Percentiles rank a stretch among this genome's conserved stretches.
Conservation (phyloP, 768 basidiomycete species). For the Xanthoconium purpureum region DNA sequence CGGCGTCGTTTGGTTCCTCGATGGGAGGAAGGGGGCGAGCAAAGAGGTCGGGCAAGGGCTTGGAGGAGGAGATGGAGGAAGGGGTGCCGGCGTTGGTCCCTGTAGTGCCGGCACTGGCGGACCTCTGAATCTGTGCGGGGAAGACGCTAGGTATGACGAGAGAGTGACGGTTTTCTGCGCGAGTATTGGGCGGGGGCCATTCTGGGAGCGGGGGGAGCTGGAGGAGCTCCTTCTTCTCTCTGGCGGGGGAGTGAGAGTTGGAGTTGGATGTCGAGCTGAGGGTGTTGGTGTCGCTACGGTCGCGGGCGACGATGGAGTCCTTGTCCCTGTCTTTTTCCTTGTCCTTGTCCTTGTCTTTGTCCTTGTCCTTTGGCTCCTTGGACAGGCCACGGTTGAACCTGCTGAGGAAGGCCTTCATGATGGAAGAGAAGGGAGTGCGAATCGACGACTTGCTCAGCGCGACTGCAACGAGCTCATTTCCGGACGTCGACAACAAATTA, state of each 20-base stretch:
- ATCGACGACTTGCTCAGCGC: slow-evolving; percentile 9
- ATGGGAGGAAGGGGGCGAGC: slow-evolving; percentile 47
- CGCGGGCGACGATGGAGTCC: slow-evolving; percentile 25
- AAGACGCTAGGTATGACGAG: neutral
- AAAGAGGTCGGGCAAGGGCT: slow-evolving; percentile 71
- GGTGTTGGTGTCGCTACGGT: slow-evolving; percentile 35
- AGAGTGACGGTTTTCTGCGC: slow-evolving; percentile 21
- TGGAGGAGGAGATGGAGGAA: slow-evolving; percentile 50
- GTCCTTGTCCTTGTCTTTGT: slow-evolving; percentile 45
- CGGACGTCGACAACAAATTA: slow-evolving; percentile 1
- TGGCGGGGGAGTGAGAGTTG: slow-evolving; percentile 31
- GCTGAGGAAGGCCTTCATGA: slow-evolving; percentile 84
- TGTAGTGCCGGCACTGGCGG: slow-evolving; percentile 27
- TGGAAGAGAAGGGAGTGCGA: slow-evolving; percentile 3
- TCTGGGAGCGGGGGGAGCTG: slow-evolving; percentile 57
- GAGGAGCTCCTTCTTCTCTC: slow-evolving; percentile 55
- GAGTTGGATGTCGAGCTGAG: slow-evolving; percentile 26
- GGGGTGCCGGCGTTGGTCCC: slow-evolving; percentile 41
- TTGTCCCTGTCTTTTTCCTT: slow-evolving; percentile 21
- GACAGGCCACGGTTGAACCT: slow-evolving; percentile 64
- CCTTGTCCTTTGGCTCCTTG: slow-evolving; percentile 56
- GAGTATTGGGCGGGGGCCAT: slow-evolving; percentile 56
- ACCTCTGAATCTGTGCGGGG: slow-evolving; percentile 29
- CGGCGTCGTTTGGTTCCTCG: slow-evolving; percentile 37
- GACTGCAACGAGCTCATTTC: slow-evolving; percentile 23